These are phyloP conservation scores for Penicillium digitatum DNA, from an alignment of 2,329 filamentous ascomycete species.

Conservation along the genomic window DNA sequence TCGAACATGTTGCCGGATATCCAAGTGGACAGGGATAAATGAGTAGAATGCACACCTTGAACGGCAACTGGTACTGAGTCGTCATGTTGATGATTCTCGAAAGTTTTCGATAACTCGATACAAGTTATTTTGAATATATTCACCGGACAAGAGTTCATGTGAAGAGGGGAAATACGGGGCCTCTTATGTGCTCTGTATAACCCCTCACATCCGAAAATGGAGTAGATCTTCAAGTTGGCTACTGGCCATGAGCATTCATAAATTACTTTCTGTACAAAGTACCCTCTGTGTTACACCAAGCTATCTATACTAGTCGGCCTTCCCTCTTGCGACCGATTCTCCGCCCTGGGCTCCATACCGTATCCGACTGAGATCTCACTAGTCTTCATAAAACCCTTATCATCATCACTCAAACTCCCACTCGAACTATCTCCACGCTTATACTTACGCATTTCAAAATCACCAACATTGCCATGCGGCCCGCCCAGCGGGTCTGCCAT, in stretches of 20 bases:
- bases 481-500: conserved; percentile 16
- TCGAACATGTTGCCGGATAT: conserved; percentile 20
- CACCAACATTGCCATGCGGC: background rate
- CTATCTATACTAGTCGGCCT: conserved; percentile 18
- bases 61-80: conserved; percentile 36
- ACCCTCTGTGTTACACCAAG: conserved; percentile 10
- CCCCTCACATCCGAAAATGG: background rate
- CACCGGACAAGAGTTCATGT: background rate
- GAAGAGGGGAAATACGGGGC: background rate
- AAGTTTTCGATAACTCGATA: background rate
- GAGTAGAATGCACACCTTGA: conserved; percentile 29
- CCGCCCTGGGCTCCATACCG: background rate
- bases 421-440: conserved; percentile 13
- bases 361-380: conserved; percentile 21
- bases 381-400: conserved; percentile 18
- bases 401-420: conserved; percentile 13
- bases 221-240: background rate
- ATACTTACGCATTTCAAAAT: conserved; percentile 23
- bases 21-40: background rate
- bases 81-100: conserved; percentile 23
- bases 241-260: background rate
- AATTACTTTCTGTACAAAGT: background rate
- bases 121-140: background rate
- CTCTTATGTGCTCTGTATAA: background rate
- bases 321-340: conserved; percentile 7